Base-by-base conservation (phyloP, 257 asterid species). In the Nicotiana obtusifolia region DNA sequence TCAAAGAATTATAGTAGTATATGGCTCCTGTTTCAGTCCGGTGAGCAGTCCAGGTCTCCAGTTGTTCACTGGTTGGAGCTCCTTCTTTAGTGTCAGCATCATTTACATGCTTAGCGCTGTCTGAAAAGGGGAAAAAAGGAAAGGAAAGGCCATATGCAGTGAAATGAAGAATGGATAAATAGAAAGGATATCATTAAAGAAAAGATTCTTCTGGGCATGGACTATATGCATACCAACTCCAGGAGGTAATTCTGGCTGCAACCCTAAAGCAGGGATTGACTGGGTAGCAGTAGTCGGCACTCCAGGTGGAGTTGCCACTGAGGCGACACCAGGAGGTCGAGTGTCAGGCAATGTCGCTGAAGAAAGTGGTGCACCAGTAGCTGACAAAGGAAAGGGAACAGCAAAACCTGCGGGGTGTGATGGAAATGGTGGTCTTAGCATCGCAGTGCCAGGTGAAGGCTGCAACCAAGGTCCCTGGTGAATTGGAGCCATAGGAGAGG, bases 21-120 rank as follows among this genome's bases (percentile, higher is more conserved):
- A 91, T 84, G 76, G 87, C 86, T 87, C 98, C 99, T 77, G 93
- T 83, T 87, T 91, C 97, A 24, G 97, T 85, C 93, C 94, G 88
- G 89, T 95, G 99, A 7, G 97, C 94, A 31, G 98, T 93, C 98
- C 99, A 95, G 85, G 93, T 89, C 81, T 92, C 93, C 76, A 80
- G 68, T 56, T 83, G 90, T 81, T 93, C 93, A 61, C 82, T 86
- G 81, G 65, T 60, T 59, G 91, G 76, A 83, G 88, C 82, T 77
- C 80, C 97, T 82, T 88, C 86, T 76, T 84, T 89, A 82, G 80
- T 62, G 71, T 85, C 91, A 86, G 81, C 86, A 80, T 77, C 82
- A 83, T 83, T 81, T 78, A 68, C 87, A 86, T 79, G 81, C 76
- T 86, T 86, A 82, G 41, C 71, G 62, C 85, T 81, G 68, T 89